A percentile compares a stretch with the other conserved stretches of the same genome.
phyloP scores from a whole-genome alignment of 345 rosid genomes.

The Lumnitzera racemosa region DNA sequence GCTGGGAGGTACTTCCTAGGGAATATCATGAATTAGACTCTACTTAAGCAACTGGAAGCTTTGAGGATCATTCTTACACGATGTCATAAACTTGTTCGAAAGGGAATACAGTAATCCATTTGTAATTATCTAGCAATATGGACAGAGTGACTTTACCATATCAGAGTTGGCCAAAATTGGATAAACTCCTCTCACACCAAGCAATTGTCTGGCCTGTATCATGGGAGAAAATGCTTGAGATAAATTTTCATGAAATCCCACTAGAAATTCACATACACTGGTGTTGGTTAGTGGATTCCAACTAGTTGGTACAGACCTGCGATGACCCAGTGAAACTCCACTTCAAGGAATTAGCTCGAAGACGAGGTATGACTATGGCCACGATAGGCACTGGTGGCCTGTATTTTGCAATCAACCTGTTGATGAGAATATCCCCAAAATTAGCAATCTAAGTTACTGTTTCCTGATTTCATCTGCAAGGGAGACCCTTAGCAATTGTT shows the following conservation, averaged over 20 bases:
- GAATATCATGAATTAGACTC: background rate
- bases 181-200: slow-evolving; percentile 20
- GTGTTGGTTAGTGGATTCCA: too few species aligned
- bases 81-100: background rate
- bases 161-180: slow-evolving; percentile 17
- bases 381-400: slow-evolving; percentile 18
- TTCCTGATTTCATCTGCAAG: background rate
- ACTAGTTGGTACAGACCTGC: slow-evolving; percentile 5
- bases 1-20: background rate
- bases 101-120: background rate
- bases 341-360: slow-evolving; percentile 12
- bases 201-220: slow-evolving; percentile 20
- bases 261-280: too few species aligned
- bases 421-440: background rate
- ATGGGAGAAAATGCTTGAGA: background rate
- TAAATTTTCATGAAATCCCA: too few species aligned
- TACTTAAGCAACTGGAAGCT: too few species aligned
- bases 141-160: slow-evolving; percentile 6
- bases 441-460: background rate
- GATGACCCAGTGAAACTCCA: slow-evolving; percentile 17
- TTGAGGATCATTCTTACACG: too few species aligned
- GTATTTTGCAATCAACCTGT: slow-evolving; percentile 19
- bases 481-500: background rate
- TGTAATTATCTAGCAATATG: background rate
- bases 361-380: slow-evolving; percentile 16